Conservation (phyloP, 345 rosid genomes). For the Brassica juncea region DNA sequence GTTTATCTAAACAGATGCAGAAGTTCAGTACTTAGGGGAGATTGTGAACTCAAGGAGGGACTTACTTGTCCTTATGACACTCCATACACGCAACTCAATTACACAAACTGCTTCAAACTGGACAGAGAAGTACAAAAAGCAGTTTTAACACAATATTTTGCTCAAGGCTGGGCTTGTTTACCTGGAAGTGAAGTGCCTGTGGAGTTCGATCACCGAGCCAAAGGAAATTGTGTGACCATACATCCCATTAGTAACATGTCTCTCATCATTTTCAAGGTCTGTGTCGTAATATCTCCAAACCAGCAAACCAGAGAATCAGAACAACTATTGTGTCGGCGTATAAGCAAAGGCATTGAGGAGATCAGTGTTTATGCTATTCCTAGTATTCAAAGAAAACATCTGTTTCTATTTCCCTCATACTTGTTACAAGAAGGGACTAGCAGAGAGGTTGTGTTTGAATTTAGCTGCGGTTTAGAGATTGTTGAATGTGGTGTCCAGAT, state of each 20-base stretch:
- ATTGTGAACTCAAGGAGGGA: not conserved
- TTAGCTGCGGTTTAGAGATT: not conserved
- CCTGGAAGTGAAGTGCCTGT: not conserved
- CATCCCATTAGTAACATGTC: not conserved
- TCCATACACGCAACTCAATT: not conserved
- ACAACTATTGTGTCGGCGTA: not conserved
- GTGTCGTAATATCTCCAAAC: not conserved
- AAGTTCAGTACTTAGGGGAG: not conserved
- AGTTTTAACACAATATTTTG: not conserved
- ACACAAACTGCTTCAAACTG: not conserved
- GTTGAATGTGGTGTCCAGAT: constrained; percentile 13
- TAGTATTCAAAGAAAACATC: not conserved
- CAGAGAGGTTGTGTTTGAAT: not conserved
- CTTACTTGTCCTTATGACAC: not conserved
- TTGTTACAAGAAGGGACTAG: not conserved
- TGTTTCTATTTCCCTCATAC: not conserved
- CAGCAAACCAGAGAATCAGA: not conserved
- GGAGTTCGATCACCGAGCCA: constrained; percentile 1
- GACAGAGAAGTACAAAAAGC: not conserved
- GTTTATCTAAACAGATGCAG: not conserved
- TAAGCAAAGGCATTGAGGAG: not conserved
- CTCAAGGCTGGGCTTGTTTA: not conserved
- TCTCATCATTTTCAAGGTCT: not conserved
- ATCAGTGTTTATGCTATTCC: not conserved
- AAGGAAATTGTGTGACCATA: not conserved